Evolutionary conservation across 1,284 basidiomycete genomes (phyloP).

Genomic region (Mycena citricolor): DNA sequence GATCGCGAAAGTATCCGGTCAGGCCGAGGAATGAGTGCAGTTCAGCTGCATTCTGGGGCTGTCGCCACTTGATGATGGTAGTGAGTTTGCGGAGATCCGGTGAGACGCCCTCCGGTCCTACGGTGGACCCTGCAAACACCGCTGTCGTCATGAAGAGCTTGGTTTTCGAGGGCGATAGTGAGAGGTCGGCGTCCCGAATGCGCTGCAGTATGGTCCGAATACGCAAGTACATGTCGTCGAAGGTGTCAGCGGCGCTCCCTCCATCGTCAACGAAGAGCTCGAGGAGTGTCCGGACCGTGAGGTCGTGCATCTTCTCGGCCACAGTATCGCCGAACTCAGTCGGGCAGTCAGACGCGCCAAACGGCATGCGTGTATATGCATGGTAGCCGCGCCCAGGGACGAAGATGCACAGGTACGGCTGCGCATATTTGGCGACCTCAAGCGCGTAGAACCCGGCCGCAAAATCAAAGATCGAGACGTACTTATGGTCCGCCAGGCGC

Average conservation of each 20-base stretch:
- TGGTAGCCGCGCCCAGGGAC: constrained; percentile 40
- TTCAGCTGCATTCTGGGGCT: constrained; percentile 27
- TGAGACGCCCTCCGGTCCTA: constrained; percentile 31
- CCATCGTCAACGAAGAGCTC: constrained; percentile 38
- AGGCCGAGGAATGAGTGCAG: constrained; percentile 27
- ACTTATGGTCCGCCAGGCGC: constrained; percentile 32
- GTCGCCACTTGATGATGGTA: constrained; percentile 36
- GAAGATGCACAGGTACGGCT: constrained; percentile 38
- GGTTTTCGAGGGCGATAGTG: constrained; percentile 32
- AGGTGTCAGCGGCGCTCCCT: constrained; percentile 28
- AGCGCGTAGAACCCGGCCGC: constrained; percentile 34
- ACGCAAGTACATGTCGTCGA: constrained; percentile 24
- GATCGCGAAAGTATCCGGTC: constrained; percentile 27
- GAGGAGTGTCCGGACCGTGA: constrained; percentile 28
- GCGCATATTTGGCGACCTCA: constrained; percentile 27
- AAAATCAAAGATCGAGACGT: constrained; percentile 33
- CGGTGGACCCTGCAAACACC: constrained; percentile 32
- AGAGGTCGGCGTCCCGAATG: constrained; percentile 28
- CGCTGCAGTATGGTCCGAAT: constrained; percentile 9
- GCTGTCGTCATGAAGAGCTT: constrained; percentile 32
- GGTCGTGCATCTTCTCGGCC: constrained; percentile 31
- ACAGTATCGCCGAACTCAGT: constrained; percentile 37
- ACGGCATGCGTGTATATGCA: constrained; percentile 37
- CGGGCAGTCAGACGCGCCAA: constrained; percentile 42
- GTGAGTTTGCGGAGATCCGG: constrained; percentile 35